These are phyloP conservation scores for Xylaria cubensis DNA, from an alignment of 495 filamentous ascomycete genomes.

Conservation along the genomic window DNA sequence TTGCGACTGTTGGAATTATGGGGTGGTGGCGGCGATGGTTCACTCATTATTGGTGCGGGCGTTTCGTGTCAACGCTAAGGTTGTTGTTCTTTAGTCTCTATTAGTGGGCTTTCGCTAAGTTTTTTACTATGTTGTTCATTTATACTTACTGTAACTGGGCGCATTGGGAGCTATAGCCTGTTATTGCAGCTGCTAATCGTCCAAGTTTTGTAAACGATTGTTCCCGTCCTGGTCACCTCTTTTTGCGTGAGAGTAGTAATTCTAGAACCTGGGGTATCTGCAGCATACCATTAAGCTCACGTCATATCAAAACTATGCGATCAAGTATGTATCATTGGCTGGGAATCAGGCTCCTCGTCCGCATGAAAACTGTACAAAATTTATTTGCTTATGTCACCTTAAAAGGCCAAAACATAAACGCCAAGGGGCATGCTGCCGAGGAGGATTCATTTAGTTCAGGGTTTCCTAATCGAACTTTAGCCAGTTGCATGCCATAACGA, in stretches of 20 bases:
- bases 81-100: neutral
- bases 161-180: neutral
- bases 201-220: neutral
- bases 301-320: neutral
- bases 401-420: neutral
- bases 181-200: neutral
- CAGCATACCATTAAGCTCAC: neutral
- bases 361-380: neutral
- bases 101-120: neutral
- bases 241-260: neutral
- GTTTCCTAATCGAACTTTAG: neutral
- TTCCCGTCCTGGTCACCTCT: neutral
- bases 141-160: neutral
- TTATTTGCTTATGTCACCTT: neutral
- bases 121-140: neutral
- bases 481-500: neutral
- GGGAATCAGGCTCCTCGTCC: neutral
- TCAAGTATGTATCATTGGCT: neutral
- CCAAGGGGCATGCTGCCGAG: neutral
- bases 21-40: neutral
- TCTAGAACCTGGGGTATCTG: neutral
- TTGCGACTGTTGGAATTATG: neutral
- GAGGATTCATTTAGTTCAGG: neutral
- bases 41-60: slow-evolving; percentile 5
- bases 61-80: neutral